Conservation (phyloP, 345 rosid genomes). For the Lepidium didymum region DNA sequence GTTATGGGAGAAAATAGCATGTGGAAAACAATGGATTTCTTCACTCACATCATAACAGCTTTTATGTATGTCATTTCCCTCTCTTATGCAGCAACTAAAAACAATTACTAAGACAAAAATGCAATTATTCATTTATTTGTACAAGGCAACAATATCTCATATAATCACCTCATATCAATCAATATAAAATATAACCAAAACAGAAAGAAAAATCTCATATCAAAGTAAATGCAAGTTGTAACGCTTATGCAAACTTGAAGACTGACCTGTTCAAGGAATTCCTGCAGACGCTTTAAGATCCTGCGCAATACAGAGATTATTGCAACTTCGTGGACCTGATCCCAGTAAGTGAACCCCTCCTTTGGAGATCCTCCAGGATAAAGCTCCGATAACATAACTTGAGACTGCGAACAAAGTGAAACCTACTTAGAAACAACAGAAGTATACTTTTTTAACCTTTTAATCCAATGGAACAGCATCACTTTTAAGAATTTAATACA, state of each 20-base stretch:
- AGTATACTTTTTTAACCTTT: not conserved
- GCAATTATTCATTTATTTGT: not conserved
- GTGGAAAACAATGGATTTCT: not conserved
- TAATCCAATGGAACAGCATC: constrained; percentile 1
- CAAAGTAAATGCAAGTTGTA: not conserved
- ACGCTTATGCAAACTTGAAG: constrained; percentile 5
- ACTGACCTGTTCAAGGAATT: constrained; percentile 75
- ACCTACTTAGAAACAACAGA: constrained; percentile 12
- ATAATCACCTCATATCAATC: not conserved
- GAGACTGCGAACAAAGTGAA: constrained; percentile 52
- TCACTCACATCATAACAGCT: not conserved
- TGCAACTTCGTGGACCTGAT: constrained; percentile 81
- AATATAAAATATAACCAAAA: not conserved
- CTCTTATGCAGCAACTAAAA: not conserved
- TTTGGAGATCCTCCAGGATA: constrained; percentile 96
- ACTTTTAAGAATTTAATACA: not conserved
- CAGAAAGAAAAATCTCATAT: not conserved
- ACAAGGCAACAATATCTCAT: constrained; percentile 2
- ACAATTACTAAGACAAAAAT: not conserved
- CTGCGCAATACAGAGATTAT: constrained; percentile 65
- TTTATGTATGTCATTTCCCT: not conserved
- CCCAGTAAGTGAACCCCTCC: constrained; percentile 77
- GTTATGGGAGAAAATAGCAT: not conserved
- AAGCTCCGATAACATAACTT: constrained; percentile 83
- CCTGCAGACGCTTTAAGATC: constrained; percentile 69